Base-by-base conservation (phyloP, 2,329 filamentous ascomycete genomes). In the Fusarium sp. region DNA sequence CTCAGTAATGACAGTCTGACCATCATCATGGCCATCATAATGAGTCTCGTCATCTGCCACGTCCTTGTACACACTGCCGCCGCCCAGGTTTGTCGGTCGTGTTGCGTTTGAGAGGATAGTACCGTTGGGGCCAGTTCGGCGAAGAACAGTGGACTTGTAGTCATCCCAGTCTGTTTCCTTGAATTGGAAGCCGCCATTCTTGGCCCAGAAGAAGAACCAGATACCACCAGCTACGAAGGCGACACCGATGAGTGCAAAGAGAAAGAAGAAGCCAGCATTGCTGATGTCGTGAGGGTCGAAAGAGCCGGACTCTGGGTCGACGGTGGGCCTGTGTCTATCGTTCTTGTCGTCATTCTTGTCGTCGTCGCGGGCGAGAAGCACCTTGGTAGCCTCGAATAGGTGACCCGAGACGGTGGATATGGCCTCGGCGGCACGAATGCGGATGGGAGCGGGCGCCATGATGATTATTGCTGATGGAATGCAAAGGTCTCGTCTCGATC, bases 191-290 rank as follows among this genome's bases (percentile, higher is more conserved):
- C 96, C 96, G 70, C 96, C 96, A 77, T 98, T 98, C 84, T 93
- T 96, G 66, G 96, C 96, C 93, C 94, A 97, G 88, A 97, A 97
- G 89, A 99, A 98, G 88, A 99, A 98, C 95, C 96, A 99, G 79
- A 98, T 94, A 27, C 88, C 90, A 0, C 87, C 89, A 5, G 93
- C 67, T 27, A 96, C 93, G 80, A 98, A 93, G 35, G 85, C 90
- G 1, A 91, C 91, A 36, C 94, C 94, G 61, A 98, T 90, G 20
- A 98, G 82, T 12, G 93, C 96, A 80, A 98, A 98, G 1, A 98
- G 86, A 1, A 92, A 92, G 80, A 98, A 93, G 77, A 98, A 91
- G 67, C 91, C 93, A 22, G 87, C 89, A 79, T 92, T 92, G 83
- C 88, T 90, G 82, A 91, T 90, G 66, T 87, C 77, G 42, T 86